phyloP scores from a whole-genome alignment of 2,329 filamentous ascomycete genomes.

The Colletotrichum kahawae region DNA sequence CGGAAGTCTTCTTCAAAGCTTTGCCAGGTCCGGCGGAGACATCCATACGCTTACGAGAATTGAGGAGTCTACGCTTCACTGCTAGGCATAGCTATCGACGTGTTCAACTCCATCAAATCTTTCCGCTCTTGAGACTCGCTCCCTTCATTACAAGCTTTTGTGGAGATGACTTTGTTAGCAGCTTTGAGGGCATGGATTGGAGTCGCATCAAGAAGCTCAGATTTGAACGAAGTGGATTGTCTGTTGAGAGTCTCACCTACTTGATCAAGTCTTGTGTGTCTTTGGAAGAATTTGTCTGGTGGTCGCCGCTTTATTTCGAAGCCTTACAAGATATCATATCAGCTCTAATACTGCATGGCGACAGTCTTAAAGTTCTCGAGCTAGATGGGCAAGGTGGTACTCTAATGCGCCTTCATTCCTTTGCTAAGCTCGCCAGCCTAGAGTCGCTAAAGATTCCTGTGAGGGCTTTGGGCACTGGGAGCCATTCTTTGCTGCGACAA shows the following conservation, averaged over 20 bases:
- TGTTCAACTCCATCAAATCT: not conserved
- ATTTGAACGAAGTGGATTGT: not conserved
- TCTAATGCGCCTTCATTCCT: not conserved
- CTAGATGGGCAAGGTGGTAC: no score
- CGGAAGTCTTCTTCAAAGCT: not conserved
- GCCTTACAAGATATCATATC: no score
- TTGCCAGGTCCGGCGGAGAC: not conserved
- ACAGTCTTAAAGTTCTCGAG: no score
- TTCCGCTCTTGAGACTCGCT: not conserved
- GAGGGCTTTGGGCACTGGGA: not conserved
- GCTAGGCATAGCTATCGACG: not conserved
- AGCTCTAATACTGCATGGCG: no score
- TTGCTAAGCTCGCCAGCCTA: not conserved
- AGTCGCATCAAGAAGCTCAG: not conserved
- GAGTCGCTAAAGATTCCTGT: not conserved
- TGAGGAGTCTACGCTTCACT: not conserved
- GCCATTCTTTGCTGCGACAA: not conserved
- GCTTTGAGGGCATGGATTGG: not conserved
- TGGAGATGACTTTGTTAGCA: not conserved
- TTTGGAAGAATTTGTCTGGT: no score
- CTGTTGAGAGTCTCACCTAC: no score
- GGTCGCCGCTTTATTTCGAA: no score
- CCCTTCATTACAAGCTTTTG: not conserved
- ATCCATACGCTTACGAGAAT: not conserved
- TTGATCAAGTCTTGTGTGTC: no score